Conservation (phyloP, 768 basidiomycete genomes). For the Tubosaeta sp. region DNA sequence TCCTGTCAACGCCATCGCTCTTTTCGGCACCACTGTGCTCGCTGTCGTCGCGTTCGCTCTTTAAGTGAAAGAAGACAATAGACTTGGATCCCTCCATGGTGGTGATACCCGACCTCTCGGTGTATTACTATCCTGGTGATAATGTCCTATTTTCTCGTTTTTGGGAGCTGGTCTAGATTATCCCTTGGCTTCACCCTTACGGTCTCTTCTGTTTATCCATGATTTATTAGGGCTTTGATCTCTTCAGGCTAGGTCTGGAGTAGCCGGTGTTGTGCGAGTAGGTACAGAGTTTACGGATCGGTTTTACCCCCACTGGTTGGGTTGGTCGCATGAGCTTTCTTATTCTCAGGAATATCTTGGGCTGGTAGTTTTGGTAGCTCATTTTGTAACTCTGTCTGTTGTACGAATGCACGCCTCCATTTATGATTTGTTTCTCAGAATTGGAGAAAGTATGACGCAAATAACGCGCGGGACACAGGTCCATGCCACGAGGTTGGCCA, state of each 20-base stretch:
- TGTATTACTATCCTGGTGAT: conserved; percentile 24
- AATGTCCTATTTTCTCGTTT: background rate
- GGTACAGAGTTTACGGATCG: background rate
- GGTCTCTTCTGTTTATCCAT: conserved; percentile 8
- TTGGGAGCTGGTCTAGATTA: conserved; percentile 12
- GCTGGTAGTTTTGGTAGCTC: conserved; percentile 11
- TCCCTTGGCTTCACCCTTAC: conserved; percentile 2
- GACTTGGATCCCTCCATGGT: conserved; percentile 37
- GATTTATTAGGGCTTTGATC: conserved; percentile 9
- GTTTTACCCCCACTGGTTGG: conserved; percentile 15
- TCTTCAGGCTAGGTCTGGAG: conserved; percentile 12
- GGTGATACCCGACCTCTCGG: conserved; percentile 33
- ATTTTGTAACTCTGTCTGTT: conserved; percentile 5
- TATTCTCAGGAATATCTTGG: conserved; percentile 9
- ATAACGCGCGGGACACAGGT: too few species aligned
- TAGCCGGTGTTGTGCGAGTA: conserved; percentile 6
- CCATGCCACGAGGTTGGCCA: too few species aligned
- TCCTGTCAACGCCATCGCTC: conserved; percentile 18
- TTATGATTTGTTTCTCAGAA: too few species aligned
- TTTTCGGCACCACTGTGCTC: conserved; percentile 20
- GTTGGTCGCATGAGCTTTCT: conserved; percentile 6
- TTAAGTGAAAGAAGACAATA: conserved; percentile 12
- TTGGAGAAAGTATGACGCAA: too few species aligned
- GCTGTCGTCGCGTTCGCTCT: conserved; percentile 22
- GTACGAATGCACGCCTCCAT: background rate